Evolutionary conservation across 352 stramenopile species (phyloP), one percentile per base, ranked within the genome.

Genomic region (Stephanocyclus meneghinianus): DNA sequence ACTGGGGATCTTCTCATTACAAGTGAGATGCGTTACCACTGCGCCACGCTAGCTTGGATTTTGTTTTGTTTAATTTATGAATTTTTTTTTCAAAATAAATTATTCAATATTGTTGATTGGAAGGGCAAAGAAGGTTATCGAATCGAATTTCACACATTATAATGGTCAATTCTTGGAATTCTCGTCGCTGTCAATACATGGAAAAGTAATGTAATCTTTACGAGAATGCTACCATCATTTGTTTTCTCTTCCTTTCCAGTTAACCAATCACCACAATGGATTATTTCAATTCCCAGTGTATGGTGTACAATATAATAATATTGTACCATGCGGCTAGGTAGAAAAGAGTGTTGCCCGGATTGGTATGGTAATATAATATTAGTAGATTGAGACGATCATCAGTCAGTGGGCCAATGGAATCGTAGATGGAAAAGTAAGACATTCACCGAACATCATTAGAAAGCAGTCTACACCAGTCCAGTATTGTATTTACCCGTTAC

Each of bases 1-100:
- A 91, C 86, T 83, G 73, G 77, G 81, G 83, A 91, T 87, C 86
- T 91, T 90, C 81, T 83, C 76, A 91, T 91, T 91, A 91, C 86
- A 88, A 91, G 79, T 91, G 76, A 84, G 81, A 90, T 91, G 86
- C 86, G 79, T 84, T 91, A 83, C 86, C 86, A 88, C 86, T 91
- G 83, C 79, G 86, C 86, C 82, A 91, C 76, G 72, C 68, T 45
- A 78, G 86, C 86, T 74, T 37, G 67, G 8, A 16, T 29, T n/a
- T 18, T 35, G 26, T 8, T 15, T 5, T 35, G 51, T 13, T 51
- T 21, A 9, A 2, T 51, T 18, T 51, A 21, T 18, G n/a, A n/a
- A n/a, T n/a, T n/a, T n/a, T n/a, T n/a, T n/a, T n/a, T n/a, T n/a
- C n/a, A n/a, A n/a, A n/a, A n/a, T n/a, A n/a, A n/a, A n/a, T n/a